Conservation (phyloP, 2,329 filamentous ascomycete species). For the Xylaria arbuscula region DNA sequence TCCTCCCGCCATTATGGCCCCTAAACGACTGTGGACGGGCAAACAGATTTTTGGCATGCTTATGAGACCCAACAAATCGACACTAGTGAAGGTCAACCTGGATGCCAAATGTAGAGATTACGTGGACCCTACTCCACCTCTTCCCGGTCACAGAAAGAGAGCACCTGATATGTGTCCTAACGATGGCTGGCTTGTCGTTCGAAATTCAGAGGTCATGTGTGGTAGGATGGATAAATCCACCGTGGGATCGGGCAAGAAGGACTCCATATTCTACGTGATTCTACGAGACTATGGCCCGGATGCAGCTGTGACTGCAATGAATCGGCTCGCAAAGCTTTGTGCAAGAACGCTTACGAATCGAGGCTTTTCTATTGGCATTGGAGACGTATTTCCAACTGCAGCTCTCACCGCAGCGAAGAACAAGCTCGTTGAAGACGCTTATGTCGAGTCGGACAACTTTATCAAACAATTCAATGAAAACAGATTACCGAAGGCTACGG, state of each 20-base stretch:
- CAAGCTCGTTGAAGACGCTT: slow-evolving; percentile 79
- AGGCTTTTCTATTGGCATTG: slow-evolving; percentile 96
- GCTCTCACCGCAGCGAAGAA: slow-evolving; percentile 79
- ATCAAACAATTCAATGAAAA: slow-evolving; percentile 84
- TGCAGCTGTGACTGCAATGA: slow-evolving; percentile 91
- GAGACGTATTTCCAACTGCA: slow-evolving; percentile 87
- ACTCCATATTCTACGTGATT: slow-evolving; percentile 97
- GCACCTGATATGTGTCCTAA: slow-evolving; percentile 81
- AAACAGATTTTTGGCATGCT: slow-evolving; percentile 96
- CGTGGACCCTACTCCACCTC: slow-evolving; percentile 58
- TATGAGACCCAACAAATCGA: slow-evolving; percentile 88
- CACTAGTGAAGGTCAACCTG: slow-evolving; percentile 85
- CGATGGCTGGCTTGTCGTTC: slow-evolving; percentile 90
- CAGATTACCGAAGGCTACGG: slow-evolving; percentile 84
- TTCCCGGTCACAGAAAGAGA: slow-evolving; percentile 60
- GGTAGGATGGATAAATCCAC: slow-evolving; percentile 98
- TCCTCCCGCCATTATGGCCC: slow-evolving; percentile 86
- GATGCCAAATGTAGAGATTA: slow-evolving; percentile 93
- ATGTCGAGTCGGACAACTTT: slow-evolving; percentile 82
- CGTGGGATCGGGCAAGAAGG: slow-evolving; percentile 96
- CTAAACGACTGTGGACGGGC: slow-evolving; percentile 90
- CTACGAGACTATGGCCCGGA: slow-evolving; percentile 94
- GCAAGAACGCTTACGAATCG: slow-evolving; percentile 88
- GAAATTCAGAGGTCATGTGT: slow-evolving; percentile 98
- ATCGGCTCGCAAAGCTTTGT: slow-evolving; percentile 88